These are phyloP conservation scores for Russula foetens DNA, from an alignment of 768 basidiomycete genomes.

Conservation along the genomic window DNA sequence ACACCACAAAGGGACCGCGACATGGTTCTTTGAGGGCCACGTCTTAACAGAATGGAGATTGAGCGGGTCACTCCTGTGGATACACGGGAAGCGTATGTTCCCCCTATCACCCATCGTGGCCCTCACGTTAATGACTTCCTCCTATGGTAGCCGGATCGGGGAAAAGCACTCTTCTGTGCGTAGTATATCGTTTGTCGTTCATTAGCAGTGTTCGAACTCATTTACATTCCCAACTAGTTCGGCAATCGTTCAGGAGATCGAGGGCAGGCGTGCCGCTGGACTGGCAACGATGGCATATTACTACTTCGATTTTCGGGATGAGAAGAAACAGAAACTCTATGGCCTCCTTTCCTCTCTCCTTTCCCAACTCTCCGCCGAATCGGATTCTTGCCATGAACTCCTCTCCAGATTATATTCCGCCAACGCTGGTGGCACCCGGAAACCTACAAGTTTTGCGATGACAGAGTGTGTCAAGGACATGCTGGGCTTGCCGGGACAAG, in stretches of 20 bases:
- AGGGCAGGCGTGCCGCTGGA: neutral
- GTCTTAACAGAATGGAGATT: neutral
- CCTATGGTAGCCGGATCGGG: neutral
- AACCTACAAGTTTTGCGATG: neutral
- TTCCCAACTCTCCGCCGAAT: neutral
- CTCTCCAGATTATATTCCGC: neutral
- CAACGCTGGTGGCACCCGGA: neutral
- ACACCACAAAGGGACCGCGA: neutral
- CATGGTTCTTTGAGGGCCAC: neutral
- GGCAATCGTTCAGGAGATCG: neutral
- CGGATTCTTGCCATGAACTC: neutral
- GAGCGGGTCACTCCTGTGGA: neutral
- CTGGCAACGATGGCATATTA: slow-evolving; percentile 2
- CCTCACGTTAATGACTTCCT: neutral
- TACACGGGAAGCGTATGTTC: slow-evolving; percentile 1
- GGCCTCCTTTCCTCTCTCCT: slow-evolving; percentile 4
- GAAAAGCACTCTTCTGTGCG: slow-evolving; percentile 6
- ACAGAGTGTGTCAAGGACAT: neutral
- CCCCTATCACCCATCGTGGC: no score
- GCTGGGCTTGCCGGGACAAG: neutral
- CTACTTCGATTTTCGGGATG: slow-evolving; percentile 8
- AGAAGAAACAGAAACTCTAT: neutral
- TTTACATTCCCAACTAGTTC: neutral
- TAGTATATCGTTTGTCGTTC: neutral
- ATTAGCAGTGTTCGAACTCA: no score